These are phyloP conservation scores for Jatropha curcas DNA, from an alignment of 345 rosid genomes.

Conservation along the genomic window DNA sequence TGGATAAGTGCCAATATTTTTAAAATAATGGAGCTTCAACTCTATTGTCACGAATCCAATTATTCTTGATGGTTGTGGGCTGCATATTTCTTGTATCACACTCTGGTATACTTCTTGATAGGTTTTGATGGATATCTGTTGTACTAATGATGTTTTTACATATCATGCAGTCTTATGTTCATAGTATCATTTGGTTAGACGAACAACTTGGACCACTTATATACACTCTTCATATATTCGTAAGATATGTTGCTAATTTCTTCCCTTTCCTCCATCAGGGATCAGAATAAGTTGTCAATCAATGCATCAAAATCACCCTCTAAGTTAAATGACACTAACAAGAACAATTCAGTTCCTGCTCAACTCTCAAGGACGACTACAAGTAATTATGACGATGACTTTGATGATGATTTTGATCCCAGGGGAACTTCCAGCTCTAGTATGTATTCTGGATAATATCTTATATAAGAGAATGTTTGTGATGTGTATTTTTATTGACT, in stretches of 20 bases:
- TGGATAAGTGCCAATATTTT: not conserved
- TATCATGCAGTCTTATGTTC: not conserved
- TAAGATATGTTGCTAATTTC: too few species aligned
- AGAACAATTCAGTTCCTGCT: constrained; percentile 38
- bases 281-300: constrained; percentile 44
- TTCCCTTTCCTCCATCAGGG: constrained; percentile 51
- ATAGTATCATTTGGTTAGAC: not conserved
- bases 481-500: not conserved
- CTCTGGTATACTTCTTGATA: not conserved
- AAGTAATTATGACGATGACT: constrained; percentile 48
- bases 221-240: too few species aligned
- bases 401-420: constrained; percentile 91
- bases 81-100: not conserved
- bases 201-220: not conserved
- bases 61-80: not conserved
- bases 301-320: constrained; percentile 45
- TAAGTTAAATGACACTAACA: constrained; percentile 40
- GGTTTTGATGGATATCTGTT: not conserved
- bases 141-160: not conserved
- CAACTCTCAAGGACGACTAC: constrained; percentile 47
- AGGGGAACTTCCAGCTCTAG: constrained; percentile 77
- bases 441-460: constrained; percentile 40
- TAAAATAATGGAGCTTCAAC: not conserved
- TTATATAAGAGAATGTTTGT: constrained; percentile 1
- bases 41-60: not conserved